phyloP scores from a whole-genome alignment of 2,329 filamentous ascomycete genomes.

The Venturia nashicola region DNA sequence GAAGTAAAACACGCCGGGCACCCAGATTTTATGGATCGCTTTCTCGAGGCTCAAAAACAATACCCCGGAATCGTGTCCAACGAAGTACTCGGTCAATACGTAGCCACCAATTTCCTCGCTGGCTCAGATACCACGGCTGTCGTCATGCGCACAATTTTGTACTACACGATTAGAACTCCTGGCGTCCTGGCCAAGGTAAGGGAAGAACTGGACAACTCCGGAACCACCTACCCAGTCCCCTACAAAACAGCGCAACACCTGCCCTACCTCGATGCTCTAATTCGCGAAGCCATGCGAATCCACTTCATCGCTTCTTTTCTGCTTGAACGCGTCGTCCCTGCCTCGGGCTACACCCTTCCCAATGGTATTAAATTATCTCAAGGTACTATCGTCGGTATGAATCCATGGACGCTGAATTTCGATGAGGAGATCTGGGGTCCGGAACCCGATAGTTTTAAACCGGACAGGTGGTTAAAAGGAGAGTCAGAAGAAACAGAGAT shows the following conservation, averaged over 20 bases:
- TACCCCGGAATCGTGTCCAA: slow-evolving; percentile 39
- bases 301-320: slow-evolving; percentile 39
- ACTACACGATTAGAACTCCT: slow-evolving; percentile 4
- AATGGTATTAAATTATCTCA: neutral
- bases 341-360: slow-evolving; percentile 19
- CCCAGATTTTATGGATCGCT: slow-evolving; percentile 43
- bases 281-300: slow-evolving; percentile 39
- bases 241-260: slow-evolving; percentile 16
- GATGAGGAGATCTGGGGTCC: slow-evolving; percentile 19
- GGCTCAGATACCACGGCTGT: slow-evolving; percentile 4
- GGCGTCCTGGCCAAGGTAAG: slow-evolving; percentile 3
- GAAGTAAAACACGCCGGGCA: slow-evolving; percentile 31
- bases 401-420: slow-evolving; percentile 20
- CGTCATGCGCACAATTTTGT: slow-evolving; percentile 2
- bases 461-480: slow-evolving; percentile 23
- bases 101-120: neutral
- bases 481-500: neutral
- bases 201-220: slow-evolving; percentile 2
- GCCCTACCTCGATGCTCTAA: slow-evolving; percentile 38
- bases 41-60: slow-evolving; percentile 25
- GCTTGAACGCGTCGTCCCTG: slow-evolving; percentile 33
- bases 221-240: slow-evolving; percentile 15
- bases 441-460: slow-evolving; percentile 18
- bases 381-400: slow-evolving; percentile 18
- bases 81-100: slow-evolving; percentile 36